A percentile compares a stretch with the other conserved stretches of the same genome.
Evolutionary conservation across 2,329 filamentous ascomycete genomes (phyloP).

Genomic region (Botryotinia narcissicola): DNA sequence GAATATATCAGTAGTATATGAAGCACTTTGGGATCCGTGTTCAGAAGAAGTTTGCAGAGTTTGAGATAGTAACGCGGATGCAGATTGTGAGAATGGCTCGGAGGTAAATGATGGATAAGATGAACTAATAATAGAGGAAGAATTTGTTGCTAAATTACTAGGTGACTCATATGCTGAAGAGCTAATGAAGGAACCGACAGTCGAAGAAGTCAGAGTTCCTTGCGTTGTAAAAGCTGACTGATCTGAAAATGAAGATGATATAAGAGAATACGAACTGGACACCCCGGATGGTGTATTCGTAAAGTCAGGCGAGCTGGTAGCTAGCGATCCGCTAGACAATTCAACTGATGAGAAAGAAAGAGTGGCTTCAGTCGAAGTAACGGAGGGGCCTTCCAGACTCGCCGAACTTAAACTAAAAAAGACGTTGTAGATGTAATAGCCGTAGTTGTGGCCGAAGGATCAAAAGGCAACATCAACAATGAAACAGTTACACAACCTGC

Average conservation of each 20-base stretch:
- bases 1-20: background rate
- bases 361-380: background rate
- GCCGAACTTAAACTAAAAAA: slow-evolving; percentile 21
- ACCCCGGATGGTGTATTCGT: slow-evolving; percentile 9
- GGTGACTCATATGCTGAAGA: background rate
- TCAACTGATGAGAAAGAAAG: slow-evolving; percentile 13
- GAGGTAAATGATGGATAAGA: background rate
- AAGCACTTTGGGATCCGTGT: background rate
- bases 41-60: background rate
- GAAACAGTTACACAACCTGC: background rate
- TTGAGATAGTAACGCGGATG: background rate
- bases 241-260: background rate
- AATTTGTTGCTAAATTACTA: background rate
- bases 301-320: slow-evolving; percentile 12
- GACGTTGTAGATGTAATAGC: background rate
- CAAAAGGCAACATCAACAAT: slow-evolving; percentile 12
- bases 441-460: background rate
- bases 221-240: background rate
- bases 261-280: slow-evolving; percentile 9
- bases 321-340: slow-evolving; percentile 8
- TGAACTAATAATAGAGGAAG: background rate
- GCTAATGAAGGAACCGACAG: background rate
- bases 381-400: slow-evolving; percentile 13
- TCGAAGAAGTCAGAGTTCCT: background rate
- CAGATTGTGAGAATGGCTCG: background rate